These are phyloP conservation scores for Aspergillus avenaceus DNA, from an alignment of 495 filamentous ascomycete species.

Conservation along the genomic window DNA sequence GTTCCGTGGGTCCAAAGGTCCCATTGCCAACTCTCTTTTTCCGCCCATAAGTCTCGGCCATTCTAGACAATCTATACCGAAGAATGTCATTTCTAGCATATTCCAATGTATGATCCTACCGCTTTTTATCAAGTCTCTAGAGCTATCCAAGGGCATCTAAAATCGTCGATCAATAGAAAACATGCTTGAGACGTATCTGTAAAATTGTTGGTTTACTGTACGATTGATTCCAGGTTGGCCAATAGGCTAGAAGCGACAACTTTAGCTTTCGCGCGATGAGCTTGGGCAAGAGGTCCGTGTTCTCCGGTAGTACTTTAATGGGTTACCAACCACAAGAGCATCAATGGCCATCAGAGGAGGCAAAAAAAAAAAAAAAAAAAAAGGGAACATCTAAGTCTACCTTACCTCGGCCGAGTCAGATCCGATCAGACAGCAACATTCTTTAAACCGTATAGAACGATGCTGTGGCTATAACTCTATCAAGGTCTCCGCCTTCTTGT, in stretches of 20 bases:
- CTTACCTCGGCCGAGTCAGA: too few relatives aligned
- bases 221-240: not conserved
- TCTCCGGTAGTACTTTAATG: slow-evolving; percentile 5
- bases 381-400: too few relatives aligned
- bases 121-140: not conserved
- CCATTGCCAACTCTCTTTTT: not conserved
- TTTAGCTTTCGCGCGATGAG: slow-evolving; percentile 11
- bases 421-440: not conserved
- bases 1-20: slow-evolving; percentile 9
- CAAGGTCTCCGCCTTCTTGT: not conserved
- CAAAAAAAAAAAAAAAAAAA: too few relatives aligned
- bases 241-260: not conserved
- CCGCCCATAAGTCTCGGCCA: not conserved
- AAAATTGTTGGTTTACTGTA: not conserved
- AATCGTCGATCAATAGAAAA: too few relatives aligned
- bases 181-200: too few relatives aligned
- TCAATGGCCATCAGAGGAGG: slow-evolving; percentile 7
- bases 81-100: not conserved
- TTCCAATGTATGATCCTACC: not conserved
- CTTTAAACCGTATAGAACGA: not conserved
- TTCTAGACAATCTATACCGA: not conserved
- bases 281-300: slow-evolving; percentile 10
- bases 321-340: slow-evolving; percentile 8
- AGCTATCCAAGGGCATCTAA: not conserved
- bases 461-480: too few relatives aligned